Percentiles rank a stretch among this genome's conserved stretches.
Evolutionary conservation across 2,329 filamentous ascomycete genomes (phyloP).

Genomic region (Xylaria sp.): DNA sequence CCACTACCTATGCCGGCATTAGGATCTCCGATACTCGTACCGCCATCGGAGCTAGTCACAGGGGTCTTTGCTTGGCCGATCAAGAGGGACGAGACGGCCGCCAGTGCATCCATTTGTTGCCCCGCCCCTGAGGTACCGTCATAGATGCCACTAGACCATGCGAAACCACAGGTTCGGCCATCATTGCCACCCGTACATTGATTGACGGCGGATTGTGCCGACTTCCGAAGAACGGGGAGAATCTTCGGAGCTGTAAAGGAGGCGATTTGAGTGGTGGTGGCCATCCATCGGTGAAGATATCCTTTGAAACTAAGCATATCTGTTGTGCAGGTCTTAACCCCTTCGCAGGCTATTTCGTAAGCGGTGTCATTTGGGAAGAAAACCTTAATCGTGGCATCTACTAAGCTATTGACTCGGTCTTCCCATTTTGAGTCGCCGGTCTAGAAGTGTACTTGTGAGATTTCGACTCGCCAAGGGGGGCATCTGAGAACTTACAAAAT

Average conservation of each 20-base stretch:
- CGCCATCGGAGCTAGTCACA: slow-evolving; percentile 61
- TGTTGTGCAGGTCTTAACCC: slow-evolving; percentile 61
- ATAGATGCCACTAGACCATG: slow-evolving; percentile 59
- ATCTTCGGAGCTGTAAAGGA: slow-evolving; percentile 53
- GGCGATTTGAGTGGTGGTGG: slow-evolving; percentile 55
- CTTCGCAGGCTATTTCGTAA: slow-evolving; percentile 66
- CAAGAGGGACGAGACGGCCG: slow-evolving; percentile 65
- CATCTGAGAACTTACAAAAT: slow-evolving; percentile 52
- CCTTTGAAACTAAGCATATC: slow-evolving; percentile 71
- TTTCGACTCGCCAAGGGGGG: background rate
- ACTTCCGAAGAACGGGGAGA: slow-evolving; percentile 52
- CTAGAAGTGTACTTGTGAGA: slow-evolving; percentile 39
- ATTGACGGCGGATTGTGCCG: slow-evolving; percentile 54
- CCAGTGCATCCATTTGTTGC: slow-evolving; percentile 69
- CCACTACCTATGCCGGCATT: slow-evolving; percentile 55
- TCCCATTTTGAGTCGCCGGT: slow-evolving; percentile 57
- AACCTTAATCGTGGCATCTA: slow-evolving; percentile 58
- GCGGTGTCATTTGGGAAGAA: slow-evolving; percentile 64
- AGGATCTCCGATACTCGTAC: slow-evolving; percentile 60
- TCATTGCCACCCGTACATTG: slow-evolving; percentile 51
- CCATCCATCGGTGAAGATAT: slow-evolving; percentile 65
- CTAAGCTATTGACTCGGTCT: slow-evolving; percentile 60
- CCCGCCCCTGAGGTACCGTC: slow-evolving; percentile 68
- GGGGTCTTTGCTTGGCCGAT: slow-evolving; percentile 56
- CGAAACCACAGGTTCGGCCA: slow-evolving; percentile 61